Percentiles rank a stretch among this genome's conserved stretches.
Conservation (phyloP, 2,329 filamentous ascomycete genomes). For the Magnaporthiopsis poae region DNA sequence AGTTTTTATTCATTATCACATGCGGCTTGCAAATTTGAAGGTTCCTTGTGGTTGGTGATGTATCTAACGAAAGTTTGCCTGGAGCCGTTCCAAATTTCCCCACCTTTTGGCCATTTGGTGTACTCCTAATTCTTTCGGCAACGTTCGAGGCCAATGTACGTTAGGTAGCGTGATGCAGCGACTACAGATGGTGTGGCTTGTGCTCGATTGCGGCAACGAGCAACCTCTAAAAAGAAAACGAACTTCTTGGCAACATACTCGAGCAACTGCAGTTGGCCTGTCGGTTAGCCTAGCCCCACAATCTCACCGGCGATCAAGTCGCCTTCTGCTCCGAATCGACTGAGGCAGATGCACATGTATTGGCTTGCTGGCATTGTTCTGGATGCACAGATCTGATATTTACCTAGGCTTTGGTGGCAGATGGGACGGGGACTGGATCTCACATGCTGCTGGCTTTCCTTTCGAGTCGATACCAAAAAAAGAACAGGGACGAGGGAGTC, state of each 20-base stretch:
- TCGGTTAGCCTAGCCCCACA: neutral
- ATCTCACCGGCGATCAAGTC: neutral
- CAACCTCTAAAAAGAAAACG: neutral
- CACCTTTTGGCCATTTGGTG: no score
- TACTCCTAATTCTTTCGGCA: no score
- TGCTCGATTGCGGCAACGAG: neutral
- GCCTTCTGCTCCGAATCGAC: neutral
- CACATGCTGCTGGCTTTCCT: neutral
- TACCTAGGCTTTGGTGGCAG: neutral
- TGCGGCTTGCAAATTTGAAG: no score
- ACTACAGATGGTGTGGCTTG: neutral
- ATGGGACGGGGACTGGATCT: neutral
- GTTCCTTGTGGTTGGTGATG: no score
- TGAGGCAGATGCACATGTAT: neutral
- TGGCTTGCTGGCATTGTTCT: neutral
- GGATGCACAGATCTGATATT: neutral
- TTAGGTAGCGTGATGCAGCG: no score
- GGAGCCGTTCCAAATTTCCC: no score
- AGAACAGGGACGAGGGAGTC: neutral
- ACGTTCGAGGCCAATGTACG: no score
- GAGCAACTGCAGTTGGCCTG: neutral
- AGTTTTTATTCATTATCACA: no score
- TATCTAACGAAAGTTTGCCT: no score
- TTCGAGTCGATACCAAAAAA: neutral
- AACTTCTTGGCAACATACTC: no score